Evolutionary conservation across 306 rosid species (phyloP).

Genomic region (Cajanus cajan): DNA sequence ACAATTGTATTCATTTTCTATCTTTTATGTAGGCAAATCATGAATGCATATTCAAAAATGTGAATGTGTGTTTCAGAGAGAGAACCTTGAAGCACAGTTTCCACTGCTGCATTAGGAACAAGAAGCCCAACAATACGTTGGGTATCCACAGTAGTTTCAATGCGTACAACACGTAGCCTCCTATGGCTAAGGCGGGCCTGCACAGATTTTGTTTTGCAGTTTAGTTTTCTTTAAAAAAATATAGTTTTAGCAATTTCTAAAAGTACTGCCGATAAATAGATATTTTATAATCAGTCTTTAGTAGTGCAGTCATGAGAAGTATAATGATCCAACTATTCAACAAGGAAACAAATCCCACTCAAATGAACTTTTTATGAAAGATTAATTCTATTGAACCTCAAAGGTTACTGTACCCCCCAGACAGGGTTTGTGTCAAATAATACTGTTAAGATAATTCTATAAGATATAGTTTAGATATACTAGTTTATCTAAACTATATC

Average conservation of each 20-base stretch:
- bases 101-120: constrained; percentile 94
- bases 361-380: neutral
- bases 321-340: neutral
- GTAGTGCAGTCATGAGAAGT: neutral
- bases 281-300: constrained; percentile 3
- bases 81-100: constrained; percentile 86
- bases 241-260: neutral
- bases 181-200: constrained; percentile 91
- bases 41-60: constrained; percentile 6
- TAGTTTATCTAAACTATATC: too few species aligned
- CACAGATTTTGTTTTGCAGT: constrained; percentile 21
- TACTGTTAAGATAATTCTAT: too few species aligned
- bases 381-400: neutral
- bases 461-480: too few species aligned
- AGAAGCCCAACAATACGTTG: constrained; percentile 88
- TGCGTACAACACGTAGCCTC: constrained; percentile 91
- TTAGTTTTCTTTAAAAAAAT: constrained; percentile 6
- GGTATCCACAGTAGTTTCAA: constrained; percentile 77
- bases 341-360: neutral
- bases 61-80: constrained; percentile 14
- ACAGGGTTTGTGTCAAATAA: neutral
- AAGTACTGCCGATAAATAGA: neutral
- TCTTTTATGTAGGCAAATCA: neutral
- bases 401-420: neutral
- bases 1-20: constrained; percentile 15